These are phyloP conservation scores for Phytopythium delawarense DNA, from an alignment of 352 stramenopile species.

Conservation along the genomic window DNA sequence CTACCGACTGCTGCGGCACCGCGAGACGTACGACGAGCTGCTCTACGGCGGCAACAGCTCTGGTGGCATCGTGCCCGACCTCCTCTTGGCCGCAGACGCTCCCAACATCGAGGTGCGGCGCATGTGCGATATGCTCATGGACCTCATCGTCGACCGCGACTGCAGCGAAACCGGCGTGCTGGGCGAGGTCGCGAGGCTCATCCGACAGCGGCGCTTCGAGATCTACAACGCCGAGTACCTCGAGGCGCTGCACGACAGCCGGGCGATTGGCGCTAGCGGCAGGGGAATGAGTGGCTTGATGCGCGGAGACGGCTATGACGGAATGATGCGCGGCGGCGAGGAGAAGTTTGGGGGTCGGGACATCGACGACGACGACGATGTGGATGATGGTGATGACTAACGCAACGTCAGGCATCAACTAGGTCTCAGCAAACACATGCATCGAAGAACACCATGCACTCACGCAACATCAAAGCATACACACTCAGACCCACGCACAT, in stretches of 20 bases:
- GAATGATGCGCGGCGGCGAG: neutral
- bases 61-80: slow-evolving; percentile 66
- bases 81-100: slow-evolving; percentile 72
- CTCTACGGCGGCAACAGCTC: slow-evolving; percentile 32
- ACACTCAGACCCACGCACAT: neutral
- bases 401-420: neutral
- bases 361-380: slow-evolving; percentile 1
- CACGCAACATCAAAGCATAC: neutral
- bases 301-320: slow-evolving; percentile 3
- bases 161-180: slow-evolving; percentile 49
- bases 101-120: slow-evolving; percentile 78
- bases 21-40: slow-evolving; percentile 78
- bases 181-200: slow-evolving; percentile 71
- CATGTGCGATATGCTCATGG: slow-evolving; percentile 86
- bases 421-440: neutral
- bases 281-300: slow-evolving; percentile 17
- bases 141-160: slow-evolving; percentile 80
- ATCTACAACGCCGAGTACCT: slow-evolving; percentile 88
- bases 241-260: slow-evolving; percentile 69
- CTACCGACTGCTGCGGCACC: slow-evolving; percentile 70
- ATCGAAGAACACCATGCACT: neutral
- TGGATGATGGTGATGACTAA: slow-evolving; percentile 11
- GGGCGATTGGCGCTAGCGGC: slow-evolving; percentile 12
- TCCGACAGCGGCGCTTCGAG: slow-evolving; percentile 79
- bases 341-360: neutral